Percentiles rank a stretch among this genome's conserved stretches.
Evolutionary conservation across 352 stramenopile genomes (phyloP).

Genomic region (Phytopythium cucurbitacearum): DNA sequence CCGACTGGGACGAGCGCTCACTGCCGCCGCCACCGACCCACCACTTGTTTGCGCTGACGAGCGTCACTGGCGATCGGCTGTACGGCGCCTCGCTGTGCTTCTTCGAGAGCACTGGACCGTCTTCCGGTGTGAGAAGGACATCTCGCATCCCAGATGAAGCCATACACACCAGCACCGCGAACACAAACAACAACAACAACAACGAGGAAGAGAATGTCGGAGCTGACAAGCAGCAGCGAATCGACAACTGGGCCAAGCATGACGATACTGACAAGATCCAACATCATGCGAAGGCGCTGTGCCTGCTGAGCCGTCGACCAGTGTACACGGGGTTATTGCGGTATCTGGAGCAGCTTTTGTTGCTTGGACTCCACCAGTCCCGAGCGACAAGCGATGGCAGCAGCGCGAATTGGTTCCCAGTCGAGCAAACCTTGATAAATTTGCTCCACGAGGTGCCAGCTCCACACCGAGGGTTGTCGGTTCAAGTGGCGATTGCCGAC

Average conservation of each 20-base stretch:
- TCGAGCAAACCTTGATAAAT: conserved; percentile 44
- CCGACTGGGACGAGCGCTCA: conserved; percentile 7
- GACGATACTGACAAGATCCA: background rate
- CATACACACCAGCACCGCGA: background rate
- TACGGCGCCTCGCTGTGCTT: conserved; percentile 51
- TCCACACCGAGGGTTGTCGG: conserved; percentile 25
- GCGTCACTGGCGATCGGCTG: conserved; percentile 33
- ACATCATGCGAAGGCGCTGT: conserved; percentile 36
- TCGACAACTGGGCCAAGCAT: background rate
- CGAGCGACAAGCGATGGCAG: background rate
- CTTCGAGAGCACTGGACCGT: conserved; percentile 19
- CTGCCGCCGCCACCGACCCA: conserved; percentile 34
- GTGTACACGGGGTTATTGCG: conserved; percentile 44
- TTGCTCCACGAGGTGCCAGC: conserved; percentile 48
- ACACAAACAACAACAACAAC: background rate
- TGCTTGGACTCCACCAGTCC: conserved; percentile 36
- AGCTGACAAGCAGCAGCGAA: background rate
- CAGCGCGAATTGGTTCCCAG: conserved; percentile 5
- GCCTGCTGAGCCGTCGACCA: conserved; percentile 32
- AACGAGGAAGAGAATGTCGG: conserved; percentile 3
- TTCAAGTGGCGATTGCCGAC: conserved; percentile 29
- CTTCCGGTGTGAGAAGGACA: background rate
- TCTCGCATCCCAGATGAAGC: no score
- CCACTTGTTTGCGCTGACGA: conserved; percentile 48
- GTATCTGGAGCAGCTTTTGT: conserved; percentile 46